Evolutionary conservation across 371 early-diverging fungal species (phyloP).

Genomic region (Mucor circinelloides): DNA sequence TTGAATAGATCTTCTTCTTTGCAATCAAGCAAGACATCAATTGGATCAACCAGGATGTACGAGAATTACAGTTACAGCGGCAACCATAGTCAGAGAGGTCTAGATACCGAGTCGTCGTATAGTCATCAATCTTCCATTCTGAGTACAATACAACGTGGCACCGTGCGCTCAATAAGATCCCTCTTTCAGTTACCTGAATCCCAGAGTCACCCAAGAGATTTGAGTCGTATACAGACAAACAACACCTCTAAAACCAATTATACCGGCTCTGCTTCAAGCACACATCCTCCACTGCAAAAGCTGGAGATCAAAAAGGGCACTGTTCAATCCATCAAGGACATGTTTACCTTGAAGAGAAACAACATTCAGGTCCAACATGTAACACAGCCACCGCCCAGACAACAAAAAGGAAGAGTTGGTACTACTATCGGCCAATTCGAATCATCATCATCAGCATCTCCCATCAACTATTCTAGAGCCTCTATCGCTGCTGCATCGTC

Average conservation of each 20-base stretch:
- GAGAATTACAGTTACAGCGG: constrained; percentile 13
- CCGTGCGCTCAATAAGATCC: constrained; percentile 49
- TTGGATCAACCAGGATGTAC: constrained; percentile 20
- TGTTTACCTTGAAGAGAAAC: constrained; percentile 27
- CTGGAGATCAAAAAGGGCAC: constrained; percentile 43
- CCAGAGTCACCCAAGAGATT: constrained; percentile 7
- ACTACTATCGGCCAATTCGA: constrained; percentile 23
- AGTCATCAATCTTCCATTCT: constrained; percentile 35
- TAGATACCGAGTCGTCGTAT: constrained; percentile 28
- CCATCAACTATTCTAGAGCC: constrained; percentile 7
- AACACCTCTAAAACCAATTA: constrained; percentile 9
- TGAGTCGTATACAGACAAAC: constrained; percentile 13
- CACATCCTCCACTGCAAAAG: neutral
- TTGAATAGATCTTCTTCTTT: constrained; percentile 19
- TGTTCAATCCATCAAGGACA: constrained; percentile 36
- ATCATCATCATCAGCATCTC: constrained; percentile 7
- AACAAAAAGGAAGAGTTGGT: constrained; percentile 15
- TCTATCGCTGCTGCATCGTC: neutral
- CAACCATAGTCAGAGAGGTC: neutral
- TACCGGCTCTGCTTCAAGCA: constrained; percentile 1
- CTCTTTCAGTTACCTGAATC: constrained; percentile 37
- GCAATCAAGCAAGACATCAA: constrained; percentile 22
- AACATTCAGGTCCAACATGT: constrained; percentile 6
- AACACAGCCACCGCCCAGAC: neutral
- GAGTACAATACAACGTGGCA: constrained; percentile 42